Evolutionary conservation across 352 stramenopile species (phyloP).

Genomic region (Phytophthora idaei): DNA sequence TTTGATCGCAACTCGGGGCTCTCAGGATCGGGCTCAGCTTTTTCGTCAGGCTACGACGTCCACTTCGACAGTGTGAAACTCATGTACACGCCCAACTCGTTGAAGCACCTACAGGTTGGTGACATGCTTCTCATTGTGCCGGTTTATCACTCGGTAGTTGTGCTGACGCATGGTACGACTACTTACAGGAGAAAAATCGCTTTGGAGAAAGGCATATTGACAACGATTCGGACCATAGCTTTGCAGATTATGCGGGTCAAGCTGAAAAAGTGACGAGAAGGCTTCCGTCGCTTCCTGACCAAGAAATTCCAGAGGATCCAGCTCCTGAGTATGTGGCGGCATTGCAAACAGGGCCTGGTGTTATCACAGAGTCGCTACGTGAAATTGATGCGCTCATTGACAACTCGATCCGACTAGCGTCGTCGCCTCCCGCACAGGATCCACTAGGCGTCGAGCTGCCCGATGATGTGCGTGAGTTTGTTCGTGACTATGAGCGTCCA

Average conservation of each 20-base stretch:
- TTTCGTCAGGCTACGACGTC: slow-evolving; percentile 72
- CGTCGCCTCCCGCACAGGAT: slow-evolving; percentile 12
- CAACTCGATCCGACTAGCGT: slow-evolving; percentile 28
- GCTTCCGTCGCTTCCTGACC: slow-evolving; percentile 16
- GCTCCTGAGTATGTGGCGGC: slow-evolving; percentile 38
- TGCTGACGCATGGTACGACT: slow-evolving; percentile 5
- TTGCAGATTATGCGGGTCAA: slow-evolving; percentile 33
- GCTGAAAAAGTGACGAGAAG: slow-evolving; percentile 27
- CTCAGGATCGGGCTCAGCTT: slow-evolving; percentile 52
- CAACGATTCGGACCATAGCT: slow-evolving; percentile 5
- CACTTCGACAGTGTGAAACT: slow-evolving; percentile 61
- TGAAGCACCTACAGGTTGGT: slow-evolving; percentile 72
- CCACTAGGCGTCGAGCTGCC: slow-evolving; percentile 23
- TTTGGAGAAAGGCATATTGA: slow-evolving; percentile 1
- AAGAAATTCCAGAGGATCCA: slow-evolving; percentile 28
- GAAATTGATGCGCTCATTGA: slow-evolving; percentile 62
- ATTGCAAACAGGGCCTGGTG: slow-evolving; percentile 43
- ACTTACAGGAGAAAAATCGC: slow-evolving; percentile 36
- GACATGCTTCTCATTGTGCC: neutral
- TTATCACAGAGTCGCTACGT: slow-evolving; percentile 52
- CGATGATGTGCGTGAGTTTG: slow-evolving; percentile 47
- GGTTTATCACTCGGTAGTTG: neutral
- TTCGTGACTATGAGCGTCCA: slow-evolving; percentile 54
- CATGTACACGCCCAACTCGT: slow-evolving; percentile 70
- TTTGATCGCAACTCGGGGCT: slow-evolving; percentile 33